Evolutionary conservation across 192 early-diverging fungal species (phyloP), one percentile per base, ranked within the genome.

Genomic region (Coemansia sp.): DNA sequence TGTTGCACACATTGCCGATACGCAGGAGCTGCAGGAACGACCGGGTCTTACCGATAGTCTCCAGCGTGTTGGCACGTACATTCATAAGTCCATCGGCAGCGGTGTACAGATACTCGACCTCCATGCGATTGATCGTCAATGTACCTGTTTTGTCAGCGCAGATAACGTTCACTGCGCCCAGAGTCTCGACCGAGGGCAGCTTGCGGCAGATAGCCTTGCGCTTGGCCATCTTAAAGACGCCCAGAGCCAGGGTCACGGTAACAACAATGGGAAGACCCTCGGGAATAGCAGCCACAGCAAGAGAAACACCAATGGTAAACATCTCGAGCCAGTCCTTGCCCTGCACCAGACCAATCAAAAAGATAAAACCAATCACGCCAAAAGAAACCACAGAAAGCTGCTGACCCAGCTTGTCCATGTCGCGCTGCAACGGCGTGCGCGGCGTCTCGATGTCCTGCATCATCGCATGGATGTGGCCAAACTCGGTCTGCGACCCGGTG

Each of bases 111-210:
- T 91, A 90, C 50, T 90, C 91, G 31, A 94, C 90, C 14, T 95
- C 93, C 96, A 97, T 96, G 71, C 91, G 88, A 84, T 97, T 97
- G 77, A 93, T 85, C 3, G 96, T 99, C 68, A 99, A 73, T 2
- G 96, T 99, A 28, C 95, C 89, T 34, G 96, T 97, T 82, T 99
- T 99, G 76, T 99, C 96, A 1, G 91, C 91, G 80, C 96, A 99
- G 34, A 99, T 88, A 16, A 96, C 93, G 68, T 92, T 96, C 33
- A 99, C 95, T 10, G 93, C 93, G 2, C 95, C 95, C 8, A 99
- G 77, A 17, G 93, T 90, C 77, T 99, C 96, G 1, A 99, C 95
- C 8, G 93, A 91, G 1, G 94, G 94, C 36, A 99, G 85, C 65
- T 96, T 95, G 76, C 96, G 96, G 54, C 96, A 90, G 59, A 99